These are phyloP conservation scores for Coemansia asiatica DNA, from an alignment of 192 early-diverging fungal genomes.

Conservation along the genomic window DNA sequence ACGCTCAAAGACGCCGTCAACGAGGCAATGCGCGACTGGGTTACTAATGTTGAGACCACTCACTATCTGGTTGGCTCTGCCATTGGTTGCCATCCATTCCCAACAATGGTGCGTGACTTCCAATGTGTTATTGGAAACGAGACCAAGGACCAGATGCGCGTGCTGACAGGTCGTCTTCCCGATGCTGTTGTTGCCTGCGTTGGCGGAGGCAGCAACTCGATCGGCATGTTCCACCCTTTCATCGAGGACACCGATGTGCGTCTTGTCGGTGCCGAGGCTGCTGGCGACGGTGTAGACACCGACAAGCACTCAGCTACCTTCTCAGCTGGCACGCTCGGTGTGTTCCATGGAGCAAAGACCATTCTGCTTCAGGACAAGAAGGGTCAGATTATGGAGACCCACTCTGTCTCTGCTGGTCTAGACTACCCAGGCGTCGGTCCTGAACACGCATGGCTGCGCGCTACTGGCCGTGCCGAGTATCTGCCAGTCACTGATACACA, in stretches of 20 bases:
- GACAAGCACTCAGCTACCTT: slow-evolving; percentile 89
- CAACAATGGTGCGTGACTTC: slow-evolving; percentile 94
- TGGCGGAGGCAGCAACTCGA: slow-evolving; percentile 95
- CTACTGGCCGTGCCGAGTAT: slow-evolving; percentile 82
- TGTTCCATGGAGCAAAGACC: slow-evolving; percentile 95
- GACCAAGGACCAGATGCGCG: slow-evolving; percentile 79
- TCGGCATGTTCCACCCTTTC: slow-evolving; percentile 97
- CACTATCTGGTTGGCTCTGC: slow-evolving; percentile 97
- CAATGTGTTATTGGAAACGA: slow-evolving; percentile 96
- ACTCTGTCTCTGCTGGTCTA: slow-evolving; percentile 93
- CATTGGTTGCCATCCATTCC: slow-evolving; percentile 97
- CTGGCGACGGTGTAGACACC: slow-evolving; percentile 87
- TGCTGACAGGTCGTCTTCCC: slow-evolving; percentile 80
- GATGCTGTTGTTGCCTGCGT: slow-evolving; percentile 95
- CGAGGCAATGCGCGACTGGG: slow-evolving; percentile 98
- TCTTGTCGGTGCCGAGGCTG: slow-evolving; percentile 94
- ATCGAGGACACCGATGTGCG: slow-evolving; percentile 79
- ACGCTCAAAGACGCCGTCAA: slow-evolving; percentile 99
- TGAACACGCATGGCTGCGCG: slow-evolving; percentile 91
- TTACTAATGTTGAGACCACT: slow-evolving; percentile 89
- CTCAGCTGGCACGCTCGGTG: slow-evolving; percentile 79
- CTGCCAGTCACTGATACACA: slow-evolving; percentile 76
- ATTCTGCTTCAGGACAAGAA: slow-evolving; percentile 92
- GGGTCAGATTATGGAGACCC: slow-evolving; percentile 96
- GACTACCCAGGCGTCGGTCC: slow-evolving; percentile 99